These are phyloP conservation scores for Loxodes magnus DNA, from an alignment of 73 alveolate genomes.

Conservation along the genomic window DNA sequence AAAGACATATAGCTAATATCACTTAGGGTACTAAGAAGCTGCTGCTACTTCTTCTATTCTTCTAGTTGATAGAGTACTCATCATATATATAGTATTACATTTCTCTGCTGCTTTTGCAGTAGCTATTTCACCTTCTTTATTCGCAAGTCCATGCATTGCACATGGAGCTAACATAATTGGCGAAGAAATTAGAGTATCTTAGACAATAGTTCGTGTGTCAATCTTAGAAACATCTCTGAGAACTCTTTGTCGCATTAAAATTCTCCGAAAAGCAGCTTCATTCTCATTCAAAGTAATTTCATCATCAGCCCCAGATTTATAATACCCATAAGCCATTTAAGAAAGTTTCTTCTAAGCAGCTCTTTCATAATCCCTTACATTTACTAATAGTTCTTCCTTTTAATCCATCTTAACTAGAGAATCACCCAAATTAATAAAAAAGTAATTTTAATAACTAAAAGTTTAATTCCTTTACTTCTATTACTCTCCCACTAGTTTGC, in stretches of 20 bases:
- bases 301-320: conserved; percentile 55
- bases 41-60: conserved; percentile 50
- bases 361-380: too few relatives aligned
- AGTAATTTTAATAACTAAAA: too few relatives aligned
- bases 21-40: conserved; percentile 24
- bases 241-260: conserved; percentile 23
- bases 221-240: conserved; percentile 22
- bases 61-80: conserved; percentile 46
- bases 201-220: conserved; percentile 30
- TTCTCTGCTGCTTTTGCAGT: conserved; percentile 57
- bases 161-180: conserved; percentile 73
- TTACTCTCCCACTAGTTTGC: too few relatives aligned
- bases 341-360: conserved; percentile 15
- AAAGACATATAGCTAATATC: conserved; percentile 25
- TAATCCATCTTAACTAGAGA: too few relatives aligned
- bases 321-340: conserved; percentile 24
- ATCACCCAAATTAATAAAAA: too few relatives aligned
- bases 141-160: conserved; percentile 60
- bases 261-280: conserved; percentile 21
- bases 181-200: conserved; percentile 44
- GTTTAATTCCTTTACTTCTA: too few relatives aligned
- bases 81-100: conserved; percentile 26
- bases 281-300: conserved; percentile 52
- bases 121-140: conserved; percentile 71
- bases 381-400: too few relatives aligned